Evolutionary conservation across 2,329 filamentous ascomycete genomes (phyloP), one percentile per base, ranked within the genome.

Genomic region (Lithohypha guttulata): DNA sequence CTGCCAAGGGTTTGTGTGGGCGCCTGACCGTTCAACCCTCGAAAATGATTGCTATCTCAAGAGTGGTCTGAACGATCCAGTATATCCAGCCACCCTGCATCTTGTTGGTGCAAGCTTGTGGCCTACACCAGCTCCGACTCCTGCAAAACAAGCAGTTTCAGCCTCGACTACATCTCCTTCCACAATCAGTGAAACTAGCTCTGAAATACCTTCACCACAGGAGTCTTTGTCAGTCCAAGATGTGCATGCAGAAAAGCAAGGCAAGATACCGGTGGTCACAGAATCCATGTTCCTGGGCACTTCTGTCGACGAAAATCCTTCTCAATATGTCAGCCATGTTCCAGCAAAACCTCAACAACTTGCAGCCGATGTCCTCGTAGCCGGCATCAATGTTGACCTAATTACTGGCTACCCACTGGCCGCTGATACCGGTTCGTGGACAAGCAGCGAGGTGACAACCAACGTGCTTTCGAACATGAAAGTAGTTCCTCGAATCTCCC

Each of bases 1-100:
- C 19, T 55, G 51, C 25, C 34, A 43, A 3, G 51, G 52, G 6
- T 51, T 52, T 36, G 40, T 55, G 9, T 57, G 51, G 41, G 47
- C 51, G 6, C 51, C 51, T 5, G 50, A 47, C 17, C 48, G 50
- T 13, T 19, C 45, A 17, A 39, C 43, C 22, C 41, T 45, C 33
- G 42, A 47, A 11, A 48, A 55, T 23, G 45, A 57, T 44, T 57
- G 54, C 46, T 55, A 55, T 34, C 48, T 55, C 18, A 56, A 57
- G 27, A 56, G 44, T 7, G 47, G 44, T 2, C 33, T 55, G 33
- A 42, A 46, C 11, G 26, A 50, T 34, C 48, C 53, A 3, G 26
- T 37, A 26, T 41, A 33, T 32, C 34, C 48, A 3, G 45, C 51
- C 9, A 46, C 41, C 6, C 34, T 53, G 14, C 41, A 41, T 25